These are phyloP conservation scores for Pigoraptor vietnamica DNA, from an alignment of 78 protist genomes.

Conservation along the genomic window DNA sequence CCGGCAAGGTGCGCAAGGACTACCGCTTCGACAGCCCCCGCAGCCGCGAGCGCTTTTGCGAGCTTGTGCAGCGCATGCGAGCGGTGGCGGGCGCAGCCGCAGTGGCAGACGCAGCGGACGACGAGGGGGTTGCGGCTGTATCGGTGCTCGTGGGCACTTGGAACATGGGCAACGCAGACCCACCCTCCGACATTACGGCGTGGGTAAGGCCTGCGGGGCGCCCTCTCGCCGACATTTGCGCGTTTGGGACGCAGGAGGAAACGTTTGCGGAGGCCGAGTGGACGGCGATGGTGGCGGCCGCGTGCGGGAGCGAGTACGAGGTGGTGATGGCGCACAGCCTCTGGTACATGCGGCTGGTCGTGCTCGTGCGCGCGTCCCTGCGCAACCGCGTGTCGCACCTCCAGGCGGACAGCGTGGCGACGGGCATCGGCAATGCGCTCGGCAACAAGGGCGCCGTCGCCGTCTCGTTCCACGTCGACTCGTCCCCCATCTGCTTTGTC, in stretches of 20 bases:
- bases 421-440: conserved; percentile 36
- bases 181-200: background rate
- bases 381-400: background rate
- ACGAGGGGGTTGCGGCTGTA: background rate
- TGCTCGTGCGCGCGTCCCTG: background rate
- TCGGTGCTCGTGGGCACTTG: background rate
- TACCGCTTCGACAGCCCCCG: background rate
- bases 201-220: background rate
- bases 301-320: background rate
- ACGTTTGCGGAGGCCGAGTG: background rate
- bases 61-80: background rate
- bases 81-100: background rate
- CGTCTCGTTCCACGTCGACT: conserved; percentile 27
- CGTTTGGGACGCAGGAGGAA: background rate
- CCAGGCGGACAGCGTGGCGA: conserved; percentile 13
- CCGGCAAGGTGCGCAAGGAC: background rate
- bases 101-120: background rate
- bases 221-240: background rate
- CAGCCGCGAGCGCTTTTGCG: background rate
- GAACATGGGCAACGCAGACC: conserved; percentile 7
- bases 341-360: conserved; percentile 21
- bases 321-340: background rate
- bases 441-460: conserved; percentile 88
- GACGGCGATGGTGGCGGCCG: background rate
- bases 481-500: conserved; percentile 62